These are phyloP conservation scores for Parathielavia hyrcaniae DNA, from an alignment of 495 filamentous ascomycete genomes.

Conservation along the genomic window DNA sequence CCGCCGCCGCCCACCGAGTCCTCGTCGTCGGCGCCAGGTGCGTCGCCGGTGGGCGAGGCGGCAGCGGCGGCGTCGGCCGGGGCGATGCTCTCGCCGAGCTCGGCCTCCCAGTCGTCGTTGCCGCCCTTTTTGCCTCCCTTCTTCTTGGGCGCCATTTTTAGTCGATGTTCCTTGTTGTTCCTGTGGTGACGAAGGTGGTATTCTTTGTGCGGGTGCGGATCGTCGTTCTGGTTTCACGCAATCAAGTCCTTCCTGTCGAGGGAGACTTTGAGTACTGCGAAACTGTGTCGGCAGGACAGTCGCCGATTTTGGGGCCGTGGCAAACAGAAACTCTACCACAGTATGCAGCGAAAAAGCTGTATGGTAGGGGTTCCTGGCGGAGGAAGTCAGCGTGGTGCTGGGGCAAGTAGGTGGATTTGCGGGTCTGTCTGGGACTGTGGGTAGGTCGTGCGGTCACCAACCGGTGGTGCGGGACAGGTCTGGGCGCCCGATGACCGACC, in stretches of 20 bases:
- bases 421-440: conserved; percentile 14
- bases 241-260: not conserved
- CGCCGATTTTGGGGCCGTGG: conserved; percentile 7
- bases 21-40: conserved; percentile 46
- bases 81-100: conserved; percentile 72
- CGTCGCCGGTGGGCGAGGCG: conserved; percentile 34
- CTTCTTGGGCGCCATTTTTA: conserved; percentile 84
- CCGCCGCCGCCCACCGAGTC: conserved; percentile 52
- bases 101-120: conserved; percentile 92
- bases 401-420: conserved; percentile 3
- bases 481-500: not conserved
- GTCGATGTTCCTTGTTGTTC: not conserved
- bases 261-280: conserved; percentile 6
- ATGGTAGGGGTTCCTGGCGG: conserved; percentile 1
- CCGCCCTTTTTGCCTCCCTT: conserved; percentile 86
- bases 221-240: not conserved
- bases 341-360: conserved; percentile 12
- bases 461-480: conserved; percentile 11
- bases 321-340: not conserved
- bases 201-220: conserved; percentile 4
- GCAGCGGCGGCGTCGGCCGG: conserved; percentile 35
- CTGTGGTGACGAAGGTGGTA: not conserved
- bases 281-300: not conserved
- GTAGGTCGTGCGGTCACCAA: too few species aligned
- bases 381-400: not conserved